Conservation (phyloP, 139 green algal species). For the Eudorina sp. region DNA sequence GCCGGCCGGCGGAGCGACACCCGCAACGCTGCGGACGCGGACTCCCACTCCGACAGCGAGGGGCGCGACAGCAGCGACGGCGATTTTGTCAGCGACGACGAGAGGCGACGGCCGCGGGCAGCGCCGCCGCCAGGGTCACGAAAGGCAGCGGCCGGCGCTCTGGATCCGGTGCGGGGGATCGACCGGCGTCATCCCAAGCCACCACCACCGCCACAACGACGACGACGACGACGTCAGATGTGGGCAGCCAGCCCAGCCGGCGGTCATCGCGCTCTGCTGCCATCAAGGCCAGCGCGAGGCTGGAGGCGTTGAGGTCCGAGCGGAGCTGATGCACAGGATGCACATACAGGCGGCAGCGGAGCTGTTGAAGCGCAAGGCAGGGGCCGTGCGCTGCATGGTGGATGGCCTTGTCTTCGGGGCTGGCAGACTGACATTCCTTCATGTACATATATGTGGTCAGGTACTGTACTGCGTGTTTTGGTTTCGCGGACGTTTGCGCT, state of each 20-base stretch:
- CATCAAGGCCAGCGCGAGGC: neutral
- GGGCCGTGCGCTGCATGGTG: too few species aligned
- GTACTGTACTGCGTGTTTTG: too few species aligned
- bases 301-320: neutral
- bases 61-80: neutral
- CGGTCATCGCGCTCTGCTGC: neutral
- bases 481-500: too few species aligned
- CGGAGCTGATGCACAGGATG: neutral
- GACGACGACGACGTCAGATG: neutral
- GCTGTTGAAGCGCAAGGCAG: too few species aligned
- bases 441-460: too few species aligned
- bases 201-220: too few species aligned
- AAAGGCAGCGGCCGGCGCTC: neutral
- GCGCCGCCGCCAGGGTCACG: neutral
- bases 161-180: neutral
- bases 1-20: neutral
- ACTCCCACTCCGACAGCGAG: neutral
- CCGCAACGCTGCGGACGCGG: neutral
- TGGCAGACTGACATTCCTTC: too few species aligned
- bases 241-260: neutral
- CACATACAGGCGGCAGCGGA: too few species aligned
- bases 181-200: neutral
- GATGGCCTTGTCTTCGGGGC: too few species aligned
- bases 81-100: too few species aligned
- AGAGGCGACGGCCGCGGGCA: neutral